Evolutionary conservation across 2,329 filamentous ascomycete genomes (phyloP), one percentile per base, ranked within the genome.

Genomic region (Alternaria postmessia): DNA sequence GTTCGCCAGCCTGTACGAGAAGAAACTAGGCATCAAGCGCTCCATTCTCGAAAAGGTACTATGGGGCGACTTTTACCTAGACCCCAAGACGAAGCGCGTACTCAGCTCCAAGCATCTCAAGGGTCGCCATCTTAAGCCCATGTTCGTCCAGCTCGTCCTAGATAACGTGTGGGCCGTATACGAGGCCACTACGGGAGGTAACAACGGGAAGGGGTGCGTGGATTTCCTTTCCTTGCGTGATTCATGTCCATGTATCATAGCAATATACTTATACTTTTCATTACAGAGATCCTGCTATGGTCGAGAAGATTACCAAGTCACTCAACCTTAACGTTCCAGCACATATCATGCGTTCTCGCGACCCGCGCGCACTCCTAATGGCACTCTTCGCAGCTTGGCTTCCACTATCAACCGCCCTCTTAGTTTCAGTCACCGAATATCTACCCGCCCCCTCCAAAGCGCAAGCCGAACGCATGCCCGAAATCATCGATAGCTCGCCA

Each of bases 141-240:
- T 99, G 87, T 99, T 99, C 78, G 95, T 98, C 14, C 95, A 98
- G 77, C 84, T 99, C 51, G 95, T 99, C 7, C 84, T 99, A 54
- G 95, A 98, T 69, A 94, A 93, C 61, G 90, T 99, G 56, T 99
- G 95, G 95, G 93, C 94, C 26, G 92, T 95, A 9, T 99, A 99
- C 75, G 88, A 94, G 70, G 94, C 94, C 42, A 97, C 94, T 1
- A 91, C 88, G 4, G 93, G 93, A 42, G 91, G 91, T 51, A 90
- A 90, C 64, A 89, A 89, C 65, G 91, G 91, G 65, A 95, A 91
- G 78, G 93, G 93, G 88, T 90, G 83, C 78, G 86, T 83, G 73
- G 75, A 76, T 77, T 75, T 77, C 78, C 74, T 76, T 68, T 80
- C 66, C 74, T 64, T 66, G 44, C 59, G 62, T 70, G 39, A 52